A percentile compares a stretch with the other conserved stretches of the same genome.
Conservation (phyloP, 257 asterid genomes). For the Salvia hispanica region DNA sequence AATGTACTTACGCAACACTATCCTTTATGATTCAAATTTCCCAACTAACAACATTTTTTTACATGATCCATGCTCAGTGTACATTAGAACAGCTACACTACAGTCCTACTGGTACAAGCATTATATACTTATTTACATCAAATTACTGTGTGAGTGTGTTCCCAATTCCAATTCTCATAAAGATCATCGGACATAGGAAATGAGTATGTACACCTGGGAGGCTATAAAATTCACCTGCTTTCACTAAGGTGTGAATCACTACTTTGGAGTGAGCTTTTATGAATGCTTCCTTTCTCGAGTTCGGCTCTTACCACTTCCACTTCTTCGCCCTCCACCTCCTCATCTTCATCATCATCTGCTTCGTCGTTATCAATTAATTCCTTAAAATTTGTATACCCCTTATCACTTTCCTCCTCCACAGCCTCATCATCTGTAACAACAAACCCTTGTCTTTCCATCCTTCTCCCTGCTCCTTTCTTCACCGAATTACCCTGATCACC, state of each 20-base stretch:
- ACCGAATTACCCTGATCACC: slow-evolving; percentile 38
- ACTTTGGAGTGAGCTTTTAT: slow-evolving; percentile 43
- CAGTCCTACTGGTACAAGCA: background rate
- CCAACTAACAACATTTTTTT: too few relatives aligned
- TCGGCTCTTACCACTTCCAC: slow-evolving; percentile 35
- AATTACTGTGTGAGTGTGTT: slow-evolving; percentile 3
- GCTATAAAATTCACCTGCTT: slow-evolving; percentile 57
- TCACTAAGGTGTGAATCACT: slow-evolving; percentile 80
- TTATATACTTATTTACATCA: background rate
- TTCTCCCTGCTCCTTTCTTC: slow-evolving; percentile 35
- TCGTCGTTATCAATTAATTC: slow-evolving; percentile 70
- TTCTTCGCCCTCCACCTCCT: slow-evolving; percentile 26
- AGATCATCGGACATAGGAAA: slow-evolving; percentile 4
- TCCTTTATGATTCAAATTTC: too few relatives aligned
- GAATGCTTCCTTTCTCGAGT: slow-evolving; percentile 32
- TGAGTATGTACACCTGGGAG: background rate
- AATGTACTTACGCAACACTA: too few relatives aligned
- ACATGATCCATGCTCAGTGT: background rate
- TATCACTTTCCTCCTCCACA: slow-evolving; percentile 44
- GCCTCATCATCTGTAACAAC: slow-evolving; percentile 52
- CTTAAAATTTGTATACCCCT: slow-evolving; percentile 52
- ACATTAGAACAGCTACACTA: slow-evolving; percentile 10
- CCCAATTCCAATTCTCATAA: background rate
- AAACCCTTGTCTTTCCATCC: slow-evolving; percentile 38
- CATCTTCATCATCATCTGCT: slow-evolving; percentile 39